phyloP scores from a whole-genome alignment of 2,329 filamentous ascomycete genomes.

The Sordariomycetes sp. region DNA sequence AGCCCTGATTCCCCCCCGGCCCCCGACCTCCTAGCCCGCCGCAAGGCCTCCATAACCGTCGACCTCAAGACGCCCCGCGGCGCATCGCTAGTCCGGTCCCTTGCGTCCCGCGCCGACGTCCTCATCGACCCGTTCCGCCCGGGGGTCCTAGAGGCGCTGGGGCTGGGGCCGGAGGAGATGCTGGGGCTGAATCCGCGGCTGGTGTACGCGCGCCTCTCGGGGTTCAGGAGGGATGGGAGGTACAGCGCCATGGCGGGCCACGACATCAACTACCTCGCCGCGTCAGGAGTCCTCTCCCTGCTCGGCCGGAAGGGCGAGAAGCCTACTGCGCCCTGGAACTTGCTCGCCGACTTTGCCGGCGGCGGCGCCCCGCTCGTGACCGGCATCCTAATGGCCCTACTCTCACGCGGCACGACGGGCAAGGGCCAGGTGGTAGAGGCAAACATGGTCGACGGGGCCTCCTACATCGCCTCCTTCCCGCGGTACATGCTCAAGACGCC shows the following conservation, averaged over 20 bases:
- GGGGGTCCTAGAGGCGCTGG: constrained; percentile 75
- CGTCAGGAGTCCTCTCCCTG: constrained; percentile 65
- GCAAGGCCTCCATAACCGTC: constrained; percentile 68
- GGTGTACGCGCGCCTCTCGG: constrained; percentile 76
- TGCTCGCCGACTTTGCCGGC: constrained; percentile 84
- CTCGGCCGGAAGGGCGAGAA: constrained; percentile 57
- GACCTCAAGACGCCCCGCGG: constrained; percentile 61
- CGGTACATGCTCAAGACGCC: constrained; percentile 51
- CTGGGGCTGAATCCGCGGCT: constrained; percentile 57
- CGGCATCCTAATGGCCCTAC: constrained; percentile 68
- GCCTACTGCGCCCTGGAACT: constrained; percentile 69
- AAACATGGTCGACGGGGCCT: constrained; percentile 89
- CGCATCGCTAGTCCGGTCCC: constrained; percentile 48
- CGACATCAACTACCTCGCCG: constrained; percentile 92
- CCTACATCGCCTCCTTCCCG: constrained; percentile 68
- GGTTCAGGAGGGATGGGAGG: constrained; percentile 75
- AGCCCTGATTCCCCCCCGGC: constrained; percentile 24
- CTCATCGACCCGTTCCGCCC: constrained; percentile 91
- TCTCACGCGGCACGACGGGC: constrained; percentile 50
- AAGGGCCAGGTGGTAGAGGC: constrained; percentile 82
- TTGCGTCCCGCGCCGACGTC: constrained; percentile 56
- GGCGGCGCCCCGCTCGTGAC: constrained; percentile 73
- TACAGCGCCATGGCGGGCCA: constrained; percentile 86
- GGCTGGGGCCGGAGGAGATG: constrained; percentile 59
- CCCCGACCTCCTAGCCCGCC: constrained; percentile 62